These are phyloP conservation scores for Paecilomyces variotii DNA, from an alignment of 2,329 filamentous ascomycete species.

Conservation along the genomic window DNA sequence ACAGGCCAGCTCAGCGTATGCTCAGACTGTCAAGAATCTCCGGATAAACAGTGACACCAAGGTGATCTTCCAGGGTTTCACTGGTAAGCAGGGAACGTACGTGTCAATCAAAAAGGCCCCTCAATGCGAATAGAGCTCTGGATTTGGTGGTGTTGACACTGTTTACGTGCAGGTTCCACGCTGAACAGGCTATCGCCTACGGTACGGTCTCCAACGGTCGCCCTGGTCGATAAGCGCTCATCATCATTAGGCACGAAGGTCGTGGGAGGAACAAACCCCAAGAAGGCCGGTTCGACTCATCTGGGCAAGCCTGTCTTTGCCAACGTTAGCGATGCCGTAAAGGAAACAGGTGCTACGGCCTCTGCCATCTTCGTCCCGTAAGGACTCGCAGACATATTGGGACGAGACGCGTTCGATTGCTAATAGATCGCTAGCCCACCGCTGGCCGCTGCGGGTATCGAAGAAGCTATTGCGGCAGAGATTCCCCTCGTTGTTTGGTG, in stretches of 20 bases:
- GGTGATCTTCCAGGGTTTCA: conserved; percentile 96
- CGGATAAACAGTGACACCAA: conserved; percentile 90
- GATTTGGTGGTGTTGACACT: conserved; percentile 22
- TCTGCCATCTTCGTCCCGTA: conserved; percentile 96
- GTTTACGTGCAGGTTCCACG: conserved; percentile 68
- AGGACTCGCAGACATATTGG: conserved; percentile 12
- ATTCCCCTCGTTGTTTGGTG: conserved; percentile 87
- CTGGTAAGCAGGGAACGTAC: conserved; percentile 90
- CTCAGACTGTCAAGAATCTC: conserved; percentile 72
- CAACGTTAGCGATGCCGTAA: conserved; percentile 78
- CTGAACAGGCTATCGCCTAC: conserved; percentile 95
- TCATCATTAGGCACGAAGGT: conserved; percentile 73
- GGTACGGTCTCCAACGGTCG: conserved; percentile 48
- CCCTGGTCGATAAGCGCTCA: conserved; percentile 13
- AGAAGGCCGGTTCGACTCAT: conserved; percentile 89
- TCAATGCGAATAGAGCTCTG: conserved; percentile 1
- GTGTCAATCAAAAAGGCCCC: conserved; percentile 30
- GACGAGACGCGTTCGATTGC: conserved; percentile 9
- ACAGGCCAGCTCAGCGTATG: conserved; percentile 60
- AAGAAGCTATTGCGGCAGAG: conserved; percentile 90
- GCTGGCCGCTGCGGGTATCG: conserved; percentile 86
- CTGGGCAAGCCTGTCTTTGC: conserved; percentile 89
- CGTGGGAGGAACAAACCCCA: conserved; percentile 96
- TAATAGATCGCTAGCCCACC: conserved; percentile 57
- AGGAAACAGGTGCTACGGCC: conserved; percentile 81